Evolutionary conservation across 768 basidiomycete species (phyloP).

Genomic region (Lepiota brunneoincarnata): DNA sequence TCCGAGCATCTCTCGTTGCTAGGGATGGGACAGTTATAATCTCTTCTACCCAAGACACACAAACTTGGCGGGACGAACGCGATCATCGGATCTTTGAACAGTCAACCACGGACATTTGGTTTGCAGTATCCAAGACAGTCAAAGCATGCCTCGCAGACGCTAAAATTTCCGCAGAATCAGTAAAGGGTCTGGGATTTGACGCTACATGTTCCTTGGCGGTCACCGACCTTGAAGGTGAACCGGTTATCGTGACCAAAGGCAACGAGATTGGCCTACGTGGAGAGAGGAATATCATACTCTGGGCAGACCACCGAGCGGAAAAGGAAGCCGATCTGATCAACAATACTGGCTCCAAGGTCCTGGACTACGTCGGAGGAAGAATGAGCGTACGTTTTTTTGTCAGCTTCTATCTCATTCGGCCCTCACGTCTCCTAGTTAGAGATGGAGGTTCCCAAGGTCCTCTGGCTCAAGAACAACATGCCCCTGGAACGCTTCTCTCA

Average conservation of each 20-base stretch:
- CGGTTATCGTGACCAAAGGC: constrained; percentile 73
- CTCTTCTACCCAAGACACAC: constrained; percentile 78
- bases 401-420: not conserved
- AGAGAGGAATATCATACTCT: constrained; percentile 86
- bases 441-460: constrained; percentile 97
- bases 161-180: constrained; percentile 35
- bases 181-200: constrained; percentile 92
- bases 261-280: constrained; percentile 58
- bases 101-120: constrained; percentile 88
- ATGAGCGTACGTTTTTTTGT: constrained; percentile 69
- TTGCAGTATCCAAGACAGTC: constrained; percentile 57
- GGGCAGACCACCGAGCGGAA: constrained; percentile 97
- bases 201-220: constrained; percentile 97
- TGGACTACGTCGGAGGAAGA: constrained; percentile 93
- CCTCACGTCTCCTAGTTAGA: constrained; percentile 59
- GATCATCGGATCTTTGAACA: constrained; percentile 98
- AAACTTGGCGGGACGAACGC: constrained; percentile 77
- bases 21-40: constrained; percentile 67
- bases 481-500: constrained; percentile 58
- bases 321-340: constrained; percentile 92
- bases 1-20: constrained; percentile 79
- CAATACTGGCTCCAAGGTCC: constrained; percentile 72
- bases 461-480: constrained; percentile 96
- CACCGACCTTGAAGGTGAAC: constrained; percentile 66
- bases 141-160: constrained; percentile 60